Evolutionary conservation across 345 rosid species (phyloP).

Genomic region (Brassica napus): Da-Ae NC_063439.1:21466001-21466500

Average conservation of each 20-base stretch:
- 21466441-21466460: constrained; percentile 77
- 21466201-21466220: constrained; percentile 43
- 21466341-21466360: constrained; percentile 62
- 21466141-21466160: neutral
- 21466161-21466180: neutral
- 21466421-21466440: constrained; percentile 56
- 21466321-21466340: neutral
- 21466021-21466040: constrained; percentile 65
- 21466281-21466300: neutral
- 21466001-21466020: constrained; percentile 70
- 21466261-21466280: constrained; percentile 15
- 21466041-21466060: constrained; percentile 62
- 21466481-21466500: constrained; percentile 22
- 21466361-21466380: constrained; percentile 48
- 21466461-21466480: constrained; percentile 79
- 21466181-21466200: neutral
- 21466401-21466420: constrained; percentile 46
- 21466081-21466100: constrained; percentile 47
- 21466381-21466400: constrained; percentile 46
- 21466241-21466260: constrained; percentile 62
- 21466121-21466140: neutral
- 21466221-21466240: constrained; percentile 67
- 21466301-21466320: neutral
- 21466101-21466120: constrained; percentile 23
- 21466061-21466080: constrained; percentile 62